Base-by-base conservation (phyloP, 2,329 filamentous ascomycete genomes). In the Phialemoniopsis sp. region DNA sequence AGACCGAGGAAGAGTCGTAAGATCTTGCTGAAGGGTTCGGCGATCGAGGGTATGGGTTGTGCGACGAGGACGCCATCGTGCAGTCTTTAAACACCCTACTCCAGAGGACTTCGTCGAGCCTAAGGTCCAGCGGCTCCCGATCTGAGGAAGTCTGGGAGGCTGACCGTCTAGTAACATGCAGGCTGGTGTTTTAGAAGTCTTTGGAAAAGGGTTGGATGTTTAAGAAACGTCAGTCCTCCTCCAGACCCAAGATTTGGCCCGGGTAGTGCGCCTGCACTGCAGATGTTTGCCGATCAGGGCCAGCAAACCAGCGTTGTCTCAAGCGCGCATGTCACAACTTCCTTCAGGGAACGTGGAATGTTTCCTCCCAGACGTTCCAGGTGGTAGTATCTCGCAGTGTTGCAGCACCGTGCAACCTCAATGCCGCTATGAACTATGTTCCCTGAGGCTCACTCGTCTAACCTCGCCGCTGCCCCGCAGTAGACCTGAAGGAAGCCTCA, bases 1-100 rank as follows among this genome's bases (percentile, higher is more conserved):
- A 80, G 51, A 79, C 75, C 35, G 78, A 79, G 10, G 78, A 80
- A 43, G 78, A 81, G 61, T 80, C 76, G 70, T 79, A 82, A 48
- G 77, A 80, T 58, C 72, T 70, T 46, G 71, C 74, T 47, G 77
- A 80, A 44, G 67, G 69, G 59, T 80, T 80, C 44, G 79, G 78
- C 42, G 78, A 82, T 61, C 76, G 77, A 53, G 74, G 63, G 58
- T 76, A 81, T 36, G 69, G 62, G 56, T 70, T 76, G 63, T 81
- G 76, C 52, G 73, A 66, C 57, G 64, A 62, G 43, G 75, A 68
- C 52, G 75, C 67, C 76, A 81, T 81, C 54, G 50, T 61, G 55
- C 45, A 26, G 6, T 26, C 21, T 53, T 53, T 32, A 29, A 30
- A 37, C 30, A 31, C 34, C 37, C 18, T 13, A 18, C 14, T 8